These are phyloP conservation scores for Pseudoscleropodium purum DNA, from an alignment of 225 moss, liverwort and hornwort species.

Conservation along the genomic window DNA sequence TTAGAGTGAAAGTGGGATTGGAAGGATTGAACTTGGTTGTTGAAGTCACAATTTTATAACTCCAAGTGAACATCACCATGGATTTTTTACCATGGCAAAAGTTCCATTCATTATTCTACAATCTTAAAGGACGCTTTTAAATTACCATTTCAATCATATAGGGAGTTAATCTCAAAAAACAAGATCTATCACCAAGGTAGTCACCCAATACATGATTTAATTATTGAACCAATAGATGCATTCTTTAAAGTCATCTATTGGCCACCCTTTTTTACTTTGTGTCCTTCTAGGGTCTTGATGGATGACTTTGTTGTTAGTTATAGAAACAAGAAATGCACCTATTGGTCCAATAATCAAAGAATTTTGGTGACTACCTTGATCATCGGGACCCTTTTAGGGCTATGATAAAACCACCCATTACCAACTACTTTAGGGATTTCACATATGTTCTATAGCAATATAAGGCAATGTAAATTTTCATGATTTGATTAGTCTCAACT, in stretches of 20 bases:
- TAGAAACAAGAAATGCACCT: neutral
- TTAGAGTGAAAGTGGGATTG: neutral
- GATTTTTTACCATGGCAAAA: neutral
- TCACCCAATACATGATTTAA: neutral
- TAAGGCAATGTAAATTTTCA: too few species aligned
- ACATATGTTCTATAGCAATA: too few species aligned
- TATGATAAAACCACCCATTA: too few species aligned
- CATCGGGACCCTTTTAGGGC: too few species aligned
- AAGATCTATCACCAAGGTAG: neutral
- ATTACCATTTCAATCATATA: neutral
- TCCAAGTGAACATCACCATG: too few species aligned
- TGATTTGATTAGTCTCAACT: too few species aligned
- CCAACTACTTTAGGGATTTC: too few species aligned
- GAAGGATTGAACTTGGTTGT: neutral
- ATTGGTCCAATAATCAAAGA: rapidly evolving
- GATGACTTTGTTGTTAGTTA: too few species aligned
- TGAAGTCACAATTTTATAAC: too few species aligned
- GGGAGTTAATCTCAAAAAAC: rapidly evolving
- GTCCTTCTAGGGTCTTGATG: too few species aligned
- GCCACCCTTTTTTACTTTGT: too few species aligned
- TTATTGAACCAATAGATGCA: neutral
- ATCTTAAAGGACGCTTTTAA: too few species aligned
- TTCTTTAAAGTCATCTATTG: neutral
- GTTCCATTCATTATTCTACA: neutral
- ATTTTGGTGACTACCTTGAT: neutral